Evolutionary conservation across 495 filamentous ascomycete species (phyloP).

Genomic region (Venustampulla echinocandica): DNA sequence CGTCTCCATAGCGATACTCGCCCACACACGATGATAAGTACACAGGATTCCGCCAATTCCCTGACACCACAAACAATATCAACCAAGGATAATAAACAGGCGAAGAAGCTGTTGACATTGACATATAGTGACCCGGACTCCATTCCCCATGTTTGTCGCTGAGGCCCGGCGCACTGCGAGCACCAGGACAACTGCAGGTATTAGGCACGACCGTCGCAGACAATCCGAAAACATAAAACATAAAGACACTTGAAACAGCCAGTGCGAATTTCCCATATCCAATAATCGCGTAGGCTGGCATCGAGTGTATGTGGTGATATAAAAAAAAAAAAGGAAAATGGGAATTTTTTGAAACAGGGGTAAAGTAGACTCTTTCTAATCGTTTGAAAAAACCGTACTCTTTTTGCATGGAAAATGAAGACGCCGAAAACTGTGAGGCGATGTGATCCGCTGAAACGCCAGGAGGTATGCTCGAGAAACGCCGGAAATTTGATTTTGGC

Average conservation of each 20-base stretch:
- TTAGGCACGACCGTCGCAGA: conserved; percentile 17
- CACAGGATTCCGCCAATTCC: conserved; percentile 22
- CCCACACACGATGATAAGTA: conserved; percentile 22
- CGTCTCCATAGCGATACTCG: conserved; percentile 6
- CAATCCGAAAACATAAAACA: conserved; percentile 23
- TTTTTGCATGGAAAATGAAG: conserved; percentile 23
- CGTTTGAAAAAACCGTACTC: conserved; percentile 17
- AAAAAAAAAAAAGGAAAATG: no score
- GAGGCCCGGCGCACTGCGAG: conserved; percentile 17
- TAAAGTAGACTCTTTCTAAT: conserved; percentile 18
- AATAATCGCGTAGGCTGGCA: conserved; percentile 8
- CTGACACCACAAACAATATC: conserved; percentile 1
- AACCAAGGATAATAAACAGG: conserved; percentile 21
- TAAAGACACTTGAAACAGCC: conserved; percentile 9
- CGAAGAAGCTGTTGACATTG: conserved; percentile 16
- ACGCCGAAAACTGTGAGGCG: conserved; percentile 15
- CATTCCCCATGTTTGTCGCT: conserved; percentile 14
- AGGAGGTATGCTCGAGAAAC: conserved; percentile 25
- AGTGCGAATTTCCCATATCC: conserved; percentile 20
- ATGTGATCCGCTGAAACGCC: conserved; percentile 23
- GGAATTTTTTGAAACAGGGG: conserved; percentile 21
- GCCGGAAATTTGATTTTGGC: conserved; percentile 20
- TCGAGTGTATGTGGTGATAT: conserved; percentile 20
- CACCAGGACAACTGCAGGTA: conserved; percentile 17
- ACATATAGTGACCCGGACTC: conserved; percentile 21